These are phyloP conservation scores for Cryphonectria naterciae DNA, from an alignment of 2,329 filamentous ascomycete species.

Conservation along the genomic window DNA sequence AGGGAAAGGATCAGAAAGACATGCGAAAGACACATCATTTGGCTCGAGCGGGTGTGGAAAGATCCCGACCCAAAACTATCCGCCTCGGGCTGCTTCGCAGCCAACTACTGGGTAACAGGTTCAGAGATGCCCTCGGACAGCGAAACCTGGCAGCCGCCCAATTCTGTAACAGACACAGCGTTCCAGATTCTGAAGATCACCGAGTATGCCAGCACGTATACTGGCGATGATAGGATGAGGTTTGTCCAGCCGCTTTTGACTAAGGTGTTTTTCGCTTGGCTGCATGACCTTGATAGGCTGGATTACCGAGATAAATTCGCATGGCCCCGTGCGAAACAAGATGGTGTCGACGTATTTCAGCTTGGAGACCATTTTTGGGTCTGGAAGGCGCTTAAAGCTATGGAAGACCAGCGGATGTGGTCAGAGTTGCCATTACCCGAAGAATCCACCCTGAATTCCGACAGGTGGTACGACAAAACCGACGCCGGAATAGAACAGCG, in stretches of 20 bases:
- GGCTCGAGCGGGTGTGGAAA: neutral
- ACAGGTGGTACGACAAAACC: no score
- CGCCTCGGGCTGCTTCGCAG: neutral
- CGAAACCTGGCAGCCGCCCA: neutral
- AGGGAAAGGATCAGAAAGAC: neutral
- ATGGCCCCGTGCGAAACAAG: neutral
- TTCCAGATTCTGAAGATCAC: slow-evolving; percentile 16
- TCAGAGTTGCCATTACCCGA: neutral
- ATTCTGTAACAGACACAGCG: slow-evolving; percentile 11
- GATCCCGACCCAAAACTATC: neutral
- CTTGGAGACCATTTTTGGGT: slow-evolving; percentile 16
- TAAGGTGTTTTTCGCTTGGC: slow-evolving; percentile 7
- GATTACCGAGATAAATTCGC: neutral
- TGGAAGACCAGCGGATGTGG: neutral
- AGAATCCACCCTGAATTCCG: neutral
- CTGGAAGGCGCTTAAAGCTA: slow-evolving; percentile 8
- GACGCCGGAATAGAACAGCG: no score
- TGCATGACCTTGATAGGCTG: slow-evolving; percentile 1
- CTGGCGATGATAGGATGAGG: neutral
- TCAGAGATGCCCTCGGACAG: neutral
- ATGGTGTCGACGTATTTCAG: slow-evolving; percentile 1
- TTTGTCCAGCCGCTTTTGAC: neutral
- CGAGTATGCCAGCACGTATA: neutral
- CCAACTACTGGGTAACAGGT: slow-evolving; percentile 15
- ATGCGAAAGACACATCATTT: slow-evolving; percentile 8